phyloP scores from a whole-genome alignment of 768 basidiomycete genomes.

The Agaricus blazei region DNA sequence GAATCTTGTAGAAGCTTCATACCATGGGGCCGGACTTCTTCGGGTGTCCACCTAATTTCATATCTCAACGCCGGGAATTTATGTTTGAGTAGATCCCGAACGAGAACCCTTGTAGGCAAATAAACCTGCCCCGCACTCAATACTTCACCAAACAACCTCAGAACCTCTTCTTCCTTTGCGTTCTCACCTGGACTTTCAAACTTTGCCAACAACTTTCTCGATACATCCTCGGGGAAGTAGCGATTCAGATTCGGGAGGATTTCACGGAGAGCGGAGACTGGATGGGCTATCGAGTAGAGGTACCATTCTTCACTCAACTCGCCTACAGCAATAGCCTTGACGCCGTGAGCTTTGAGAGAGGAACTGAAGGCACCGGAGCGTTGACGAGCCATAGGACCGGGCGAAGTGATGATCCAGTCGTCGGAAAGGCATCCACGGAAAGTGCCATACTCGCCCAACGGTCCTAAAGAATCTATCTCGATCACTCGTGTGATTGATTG shows the following conservation, averaged over 20 bases:
- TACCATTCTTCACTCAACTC: conserved; percentile 76
- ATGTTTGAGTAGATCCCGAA: conserved; percentile 48
- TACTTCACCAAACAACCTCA: conserved; percentile 52
- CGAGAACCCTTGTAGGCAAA: conserved; percentile 58
- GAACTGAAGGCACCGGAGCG: conserved; percentile 53
- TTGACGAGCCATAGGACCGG: conserved; percentile 67
- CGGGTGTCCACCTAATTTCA: conserved; percentile 64
- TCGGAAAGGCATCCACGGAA: conserved; percentile 65
- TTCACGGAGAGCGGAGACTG: conserved; percentile 43
- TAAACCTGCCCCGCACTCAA: conserved; percentile 62
- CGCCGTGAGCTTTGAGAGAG: conserved; percentile 49
- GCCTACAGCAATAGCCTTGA: conserved; percentile 59
- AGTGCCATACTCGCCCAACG: conserved; percentile 52
- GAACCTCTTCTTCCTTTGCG: conserved; percentile 37
- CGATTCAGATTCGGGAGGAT: conserved; percentile 52
- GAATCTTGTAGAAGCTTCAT: conserved; percentile 10
- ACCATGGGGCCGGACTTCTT: conserved; percentile 53
- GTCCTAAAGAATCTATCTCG: conserved; percentile 51
- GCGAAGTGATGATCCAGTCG: conserved; percentile 48
- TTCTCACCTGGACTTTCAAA: conserved; percentile 37
- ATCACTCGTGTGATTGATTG: conserved; percentile 51
- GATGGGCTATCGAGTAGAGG: conserved; percentile 68
- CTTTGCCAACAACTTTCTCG: conserved; percentile 36
- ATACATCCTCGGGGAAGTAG: conserved; percentile 51
- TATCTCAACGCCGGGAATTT: conserved; percentile 67